Conservation (phyloP, 371 early-diverging fungal genomes). For the Circinella minor region DNA sequence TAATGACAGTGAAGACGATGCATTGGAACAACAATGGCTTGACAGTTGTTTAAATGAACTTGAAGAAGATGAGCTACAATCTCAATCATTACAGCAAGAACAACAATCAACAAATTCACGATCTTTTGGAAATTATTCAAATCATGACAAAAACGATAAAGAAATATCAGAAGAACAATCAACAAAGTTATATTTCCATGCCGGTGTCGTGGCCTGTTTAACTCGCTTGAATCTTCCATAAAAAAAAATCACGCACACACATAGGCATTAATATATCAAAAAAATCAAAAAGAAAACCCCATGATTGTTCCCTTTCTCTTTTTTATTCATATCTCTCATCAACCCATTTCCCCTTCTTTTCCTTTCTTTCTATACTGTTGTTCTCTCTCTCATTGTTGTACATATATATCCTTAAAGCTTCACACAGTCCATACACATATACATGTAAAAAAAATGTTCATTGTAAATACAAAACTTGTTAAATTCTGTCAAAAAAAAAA, state of each 20-base stretch:
- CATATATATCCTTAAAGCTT: too few relatives aligned
- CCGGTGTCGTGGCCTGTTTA: slow-evolving; percentile 2
- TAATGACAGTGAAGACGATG: background rate
- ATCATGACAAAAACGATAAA: background rate
- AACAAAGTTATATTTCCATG: background rate
- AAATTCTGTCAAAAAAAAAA: too few relatives aligned
- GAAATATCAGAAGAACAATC: background rate
- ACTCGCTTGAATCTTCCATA: slow-evolving; percentile 1
- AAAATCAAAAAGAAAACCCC: too few relatives aligned
- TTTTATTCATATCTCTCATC: background rate
- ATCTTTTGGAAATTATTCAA: background rate
- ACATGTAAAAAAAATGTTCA: too few relatives aligned
- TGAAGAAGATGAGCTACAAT: slow-evolving; percentile 7
- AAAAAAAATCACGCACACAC: background rate
- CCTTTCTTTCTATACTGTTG: too few relatives aligned
- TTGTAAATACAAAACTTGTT: too few relatives aligned
- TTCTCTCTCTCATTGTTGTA: background rate
- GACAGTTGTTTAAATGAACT: slow-evolving; percentile 13
- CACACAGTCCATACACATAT: too few relatives aligned
- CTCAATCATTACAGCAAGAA: background rate
- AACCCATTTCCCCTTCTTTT: background rate
- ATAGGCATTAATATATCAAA: too few relatives aligned
- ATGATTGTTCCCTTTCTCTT: too few relatives aligned
- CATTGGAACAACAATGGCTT: slow-evolving; percentile 15
- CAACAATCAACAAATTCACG: background rate